Evolutionary conservation across 2,329 filamentous ascomycete genomes (phyloP), one percentile per base, ranked within the genome.

Genomic region (Bipolaris bicolor): DNA sequence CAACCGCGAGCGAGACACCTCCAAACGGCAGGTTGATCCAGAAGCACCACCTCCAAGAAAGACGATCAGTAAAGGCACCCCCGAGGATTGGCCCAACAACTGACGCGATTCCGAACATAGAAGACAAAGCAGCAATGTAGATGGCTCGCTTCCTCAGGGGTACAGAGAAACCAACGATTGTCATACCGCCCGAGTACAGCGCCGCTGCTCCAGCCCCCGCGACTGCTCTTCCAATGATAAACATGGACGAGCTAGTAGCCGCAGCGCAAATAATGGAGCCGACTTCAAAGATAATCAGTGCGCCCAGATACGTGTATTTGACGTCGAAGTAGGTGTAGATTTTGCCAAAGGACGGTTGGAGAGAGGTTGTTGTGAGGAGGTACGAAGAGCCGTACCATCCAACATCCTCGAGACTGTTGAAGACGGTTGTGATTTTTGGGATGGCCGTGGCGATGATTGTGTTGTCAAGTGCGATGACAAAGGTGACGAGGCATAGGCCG

Each of bases 251-350:
- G 9, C 77, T 81, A 0, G 66, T 73, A 0, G 84, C 80, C 0
- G 49, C 78, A 61, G 52, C 85, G 59, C 84, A 87, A n/a, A 88
- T 69, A 3, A 83, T 62, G 0, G 82, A 84, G 1, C 85, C 85
- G 0, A 86, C 20, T 51, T 80, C 77, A 59, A 81, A 81, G 18
- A 80, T 64, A 1, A 75, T n/a, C 26, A 87, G 75, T 41, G 79
- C 71, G 53, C 77, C 71, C 5, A 86, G 74, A 66, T 83, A 87
- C 1, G 78, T 78, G 49, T 75, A 82, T 63, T 82, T 82, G 57
- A 85, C 77, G 11, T 80, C 74, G 62, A 86, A 86, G 69, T 83
- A 84, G 49, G 84, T 87, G 7, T 86, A 90, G 1, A 88, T 84
- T 73, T 83, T 83, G 24, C 80, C 83, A 40, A 78, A 82, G 1